phyloP scores from a whole-genome alignment of 176 grass and related monocot genomes.

The Bolboschoenus planiculmis region DNA sequence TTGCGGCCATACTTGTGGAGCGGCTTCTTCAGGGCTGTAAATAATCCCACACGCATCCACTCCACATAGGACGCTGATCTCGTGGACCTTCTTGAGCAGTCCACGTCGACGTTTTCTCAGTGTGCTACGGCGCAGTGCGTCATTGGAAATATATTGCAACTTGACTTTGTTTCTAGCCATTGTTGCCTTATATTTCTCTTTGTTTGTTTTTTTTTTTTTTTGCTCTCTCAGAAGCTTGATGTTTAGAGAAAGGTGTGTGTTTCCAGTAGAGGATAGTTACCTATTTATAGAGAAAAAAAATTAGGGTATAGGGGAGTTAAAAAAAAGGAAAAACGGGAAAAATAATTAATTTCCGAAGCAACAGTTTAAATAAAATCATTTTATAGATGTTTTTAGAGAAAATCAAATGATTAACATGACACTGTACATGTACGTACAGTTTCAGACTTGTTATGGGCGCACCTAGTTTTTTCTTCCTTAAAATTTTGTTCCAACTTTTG shows the following conservation, averaged over 20 bases:
- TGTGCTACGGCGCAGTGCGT: not conserved
- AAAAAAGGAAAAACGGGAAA: not conserved
- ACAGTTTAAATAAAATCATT: not conserved
- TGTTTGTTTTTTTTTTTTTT: not conserved
- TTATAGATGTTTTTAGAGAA: not conserved
- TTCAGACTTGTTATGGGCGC: not conserved
- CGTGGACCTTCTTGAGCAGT: conserved; percentile 24
- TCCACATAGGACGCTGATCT: conserved; percentile 22
- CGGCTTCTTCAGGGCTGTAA: conserved; percentile 1
- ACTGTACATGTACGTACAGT: not conserved
- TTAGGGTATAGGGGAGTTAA: not conserved
- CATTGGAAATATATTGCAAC: conserved; percentile 17
- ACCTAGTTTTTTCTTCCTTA: not conserved
- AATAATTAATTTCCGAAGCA: not conserved
- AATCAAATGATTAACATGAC: not conserved
- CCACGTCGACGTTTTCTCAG: not conserved
- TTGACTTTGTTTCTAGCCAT: conserved; percentile 36
- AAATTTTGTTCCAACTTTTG: not conserved
- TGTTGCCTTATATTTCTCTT: not conserved
- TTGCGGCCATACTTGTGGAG: conserved; percentile 18
- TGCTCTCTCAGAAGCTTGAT: too few species aligned
- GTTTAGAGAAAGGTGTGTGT: not conserved
- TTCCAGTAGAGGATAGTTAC: not conserved
- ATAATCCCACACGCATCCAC: conserved; percentile 12
- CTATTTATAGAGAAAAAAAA: not conserved